A percentile compares a stretch with the other conserved stretches of the same genome.
phyloP scores from a whole-genome alignment of 345 rosid genomes.

The Brassica juncea region DNA sequence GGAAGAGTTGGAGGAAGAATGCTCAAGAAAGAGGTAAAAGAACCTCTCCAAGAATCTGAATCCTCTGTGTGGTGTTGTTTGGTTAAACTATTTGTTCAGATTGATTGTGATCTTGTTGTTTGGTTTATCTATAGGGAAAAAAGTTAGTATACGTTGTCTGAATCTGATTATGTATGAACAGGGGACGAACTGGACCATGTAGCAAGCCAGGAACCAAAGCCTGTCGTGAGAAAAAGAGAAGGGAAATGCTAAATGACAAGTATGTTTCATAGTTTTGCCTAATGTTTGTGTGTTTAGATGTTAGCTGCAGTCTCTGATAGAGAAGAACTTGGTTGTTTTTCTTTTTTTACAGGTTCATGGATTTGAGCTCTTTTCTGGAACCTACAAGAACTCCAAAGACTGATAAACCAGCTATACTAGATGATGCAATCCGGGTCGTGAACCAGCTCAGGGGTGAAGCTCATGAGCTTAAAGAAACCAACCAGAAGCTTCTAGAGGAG shows the following conservation, averaged over 20 bases:
- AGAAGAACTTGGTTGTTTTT: neutral
- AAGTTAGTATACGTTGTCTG: conserved; percentile 7
- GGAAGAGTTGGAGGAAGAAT: conserved; percentile 37
- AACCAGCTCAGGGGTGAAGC: conserved; percentile 76
- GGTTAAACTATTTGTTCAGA: neutral
- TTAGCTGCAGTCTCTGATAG: conserved; percentile 1
- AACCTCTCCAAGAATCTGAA: conserved; percentile 3
- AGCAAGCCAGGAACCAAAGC: conserved; percentile 60
- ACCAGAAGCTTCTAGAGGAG: conserved; percentile 69
- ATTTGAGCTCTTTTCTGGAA: conserved; percentile 76
- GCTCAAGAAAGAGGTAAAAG: conserved; percentile 38
- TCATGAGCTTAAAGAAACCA: conserved; percentile 76
- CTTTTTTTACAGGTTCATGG: conserved; percentile 61
- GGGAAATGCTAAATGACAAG: conserved; percentile 87
- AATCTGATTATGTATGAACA: conserved; percentile 30
- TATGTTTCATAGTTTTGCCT: conserved; percentile 12
- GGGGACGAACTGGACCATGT: conserved; percentile 43
- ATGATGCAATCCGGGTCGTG: conserved; percentile 75
- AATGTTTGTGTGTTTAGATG: conserved; percentile 1
- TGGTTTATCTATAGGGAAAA: neutral
- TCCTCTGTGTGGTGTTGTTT: neutral
- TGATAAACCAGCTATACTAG: conserved; percentile 79
- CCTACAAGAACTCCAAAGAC: conserved; percentile 76
- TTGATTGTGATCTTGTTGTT: neutral
- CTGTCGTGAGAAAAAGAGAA: conserved; percentile 84